phyloP scores from a whole-genome alignment of 1,139 yeast species.

The Blastobotrys arbuscula region DNA sequence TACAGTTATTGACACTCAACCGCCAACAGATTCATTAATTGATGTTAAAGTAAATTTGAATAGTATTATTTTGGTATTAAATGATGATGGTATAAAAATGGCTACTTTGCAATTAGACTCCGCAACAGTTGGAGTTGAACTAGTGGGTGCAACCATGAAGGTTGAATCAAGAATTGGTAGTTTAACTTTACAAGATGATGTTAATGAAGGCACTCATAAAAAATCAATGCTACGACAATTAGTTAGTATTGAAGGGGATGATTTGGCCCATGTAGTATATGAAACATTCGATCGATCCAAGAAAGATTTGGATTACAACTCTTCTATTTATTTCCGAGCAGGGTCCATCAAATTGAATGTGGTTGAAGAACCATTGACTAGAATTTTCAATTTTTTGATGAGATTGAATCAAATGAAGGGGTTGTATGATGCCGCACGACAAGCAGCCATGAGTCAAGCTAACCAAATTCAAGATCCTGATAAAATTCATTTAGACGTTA shows the following conservation, averaged over 20 bases:
- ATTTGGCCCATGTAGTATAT: slow-evolving; percentile 75
- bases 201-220: slow-evolving; percentile 55
- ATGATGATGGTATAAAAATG: slow-evolving; percentile 76
- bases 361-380: slow-evolving; percentile 72
- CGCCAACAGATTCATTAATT: slow-evolving; percentile 58
- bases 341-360: slow-evolving; percentile 73
- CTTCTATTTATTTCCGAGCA: slow-evolving; percentile 60
- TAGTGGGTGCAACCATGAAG: slow-evolving; percentile 75
- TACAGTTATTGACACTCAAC: not conserved
- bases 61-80: slow-evolving; percentile 67
- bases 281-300: slow-evolving; percentile 62
- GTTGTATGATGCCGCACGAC: slow-evolving; percentile 80
- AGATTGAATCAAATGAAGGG: slow-evolving; percentile 83
- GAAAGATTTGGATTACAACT: slow-evolving; percentile 44
- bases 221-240: slow-evolving; percentile 60
- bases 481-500: slow-evolving; percentile 64
- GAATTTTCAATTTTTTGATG: slow-evolving; percentile 59
- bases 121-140: slow-evolving; percentile 59
- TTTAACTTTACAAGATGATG: slow-evolving; percentile 70
- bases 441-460: slow-evolving; percentile 71
- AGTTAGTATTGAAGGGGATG: slow-evolving; percentile 74
- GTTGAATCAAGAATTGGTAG: slow-evolving; percentile 76
- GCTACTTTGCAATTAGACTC: slow-evolving; percentile 75
- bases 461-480: slow-evolving; percentile 57
- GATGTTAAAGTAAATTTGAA: slow-evolving; percentile 64